Conservation (phyloP, 139 green algal genomes). For the Chara braunii region DNA sequence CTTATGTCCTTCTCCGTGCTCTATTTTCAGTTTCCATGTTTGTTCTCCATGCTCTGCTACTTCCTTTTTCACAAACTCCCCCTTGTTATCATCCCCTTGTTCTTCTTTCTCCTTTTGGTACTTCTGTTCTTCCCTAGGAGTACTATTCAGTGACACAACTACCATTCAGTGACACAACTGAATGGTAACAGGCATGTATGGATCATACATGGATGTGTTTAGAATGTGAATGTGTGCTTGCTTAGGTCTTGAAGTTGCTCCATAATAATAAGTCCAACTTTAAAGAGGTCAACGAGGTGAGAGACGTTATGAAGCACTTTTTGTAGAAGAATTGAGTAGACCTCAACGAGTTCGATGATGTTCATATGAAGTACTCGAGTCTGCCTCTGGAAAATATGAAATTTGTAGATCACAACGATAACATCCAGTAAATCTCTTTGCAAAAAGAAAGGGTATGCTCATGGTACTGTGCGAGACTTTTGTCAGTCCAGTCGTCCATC, state of each 20-base stretch:
- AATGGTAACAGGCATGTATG: too few species aligned
- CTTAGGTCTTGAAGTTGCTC: slow-evolving; percentile 70
- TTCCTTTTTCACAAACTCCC: too few species aligned
- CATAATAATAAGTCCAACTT: slow-evolving; percentile 82
- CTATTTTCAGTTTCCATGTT: too few species aligned
- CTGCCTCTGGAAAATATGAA: slow-evolving; percentile 37
- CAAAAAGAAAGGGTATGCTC: neutral
- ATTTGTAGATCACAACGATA: slow-evolving; percentile 13
- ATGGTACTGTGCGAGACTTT: too few species aligned
- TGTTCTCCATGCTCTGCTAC: too few species aligned
- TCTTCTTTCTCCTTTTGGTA: too few species aligned
- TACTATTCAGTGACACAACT: too few species aligned
- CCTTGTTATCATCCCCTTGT: too few species aligned
- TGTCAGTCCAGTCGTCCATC: too few species aligned
- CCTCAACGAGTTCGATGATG: slow-evolving; percentile 64
- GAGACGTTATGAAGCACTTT: slow-evolving; percentile 84
- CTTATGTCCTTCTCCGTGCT: too few species aligned
- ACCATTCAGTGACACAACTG: too few species aligned
- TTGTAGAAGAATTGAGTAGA: slow-evolving; percentile 65
- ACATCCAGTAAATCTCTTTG: neutral
- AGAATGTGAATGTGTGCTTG: neutral
- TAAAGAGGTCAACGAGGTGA: slow-evolving; percentile 50
- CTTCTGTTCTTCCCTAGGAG: too few species aligned
- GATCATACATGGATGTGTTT: neutral
- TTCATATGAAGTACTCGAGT: slow-evolving; percentile 70